Evolutionary conservation across 2,329 filamentous ascomycete species (phyloP).

Genomic region (Microthyrium microscopicum): DNA sequence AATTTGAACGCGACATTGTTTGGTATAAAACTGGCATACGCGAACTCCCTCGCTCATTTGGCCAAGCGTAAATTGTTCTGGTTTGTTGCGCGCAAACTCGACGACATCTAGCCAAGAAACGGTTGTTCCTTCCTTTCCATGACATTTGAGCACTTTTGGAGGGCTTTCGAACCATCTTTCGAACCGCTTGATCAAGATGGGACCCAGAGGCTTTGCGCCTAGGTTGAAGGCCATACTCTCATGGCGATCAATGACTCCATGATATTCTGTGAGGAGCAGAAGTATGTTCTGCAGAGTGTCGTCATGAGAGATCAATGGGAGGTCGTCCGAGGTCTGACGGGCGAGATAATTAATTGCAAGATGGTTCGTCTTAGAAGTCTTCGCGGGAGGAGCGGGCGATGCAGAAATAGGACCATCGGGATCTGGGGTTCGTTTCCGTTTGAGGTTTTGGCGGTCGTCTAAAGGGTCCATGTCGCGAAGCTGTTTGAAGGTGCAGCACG

Average conservation of each 20-base stretch:
- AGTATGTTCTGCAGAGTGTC: conserved; percentile 62
- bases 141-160: conserved; percentile 48
- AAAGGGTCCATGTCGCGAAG: too few relatives aligned
- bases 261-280: conserved; percentile 60
- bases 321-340: conserved; percentile 42
- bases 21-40: conserved; percentile 67
- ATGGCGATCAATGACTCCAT: conserved; percentile 68
- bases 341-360: conserved; percentile 54
- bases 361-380: conserved; percentile 19
- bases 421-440: conserved; percentile 31
- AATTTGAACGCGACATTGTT: conserved; percentile 69
- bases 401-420: conserved; percentile 12
- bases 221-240: conserved; percentile 77
- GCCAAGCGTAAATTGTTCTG: conserved; percentile 58
- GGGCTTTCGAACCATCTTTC: conserved; percentile 73
- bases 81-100: conserved; percentile 65
- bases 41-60: conserved; percentile 51
- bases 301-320: conserved; percentile 44
- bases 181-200: conserved; percentile 70
- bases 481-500: too few relatives aligned
- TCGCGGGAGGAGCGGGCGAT: conserved; percentile 1
- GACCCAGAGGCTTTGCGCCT: conserved; percentile 66
- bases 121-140: conserved; percentile 40
- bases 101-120: conserved; percentile 78
- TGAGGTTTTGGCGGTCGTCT: too few relatives aligned